These are phyloP conservation scores for Aureobasidium sp. DNA, from an alignment of 2,329 filamentous ascomycete species.

Conservation along the genomic window DNA sequence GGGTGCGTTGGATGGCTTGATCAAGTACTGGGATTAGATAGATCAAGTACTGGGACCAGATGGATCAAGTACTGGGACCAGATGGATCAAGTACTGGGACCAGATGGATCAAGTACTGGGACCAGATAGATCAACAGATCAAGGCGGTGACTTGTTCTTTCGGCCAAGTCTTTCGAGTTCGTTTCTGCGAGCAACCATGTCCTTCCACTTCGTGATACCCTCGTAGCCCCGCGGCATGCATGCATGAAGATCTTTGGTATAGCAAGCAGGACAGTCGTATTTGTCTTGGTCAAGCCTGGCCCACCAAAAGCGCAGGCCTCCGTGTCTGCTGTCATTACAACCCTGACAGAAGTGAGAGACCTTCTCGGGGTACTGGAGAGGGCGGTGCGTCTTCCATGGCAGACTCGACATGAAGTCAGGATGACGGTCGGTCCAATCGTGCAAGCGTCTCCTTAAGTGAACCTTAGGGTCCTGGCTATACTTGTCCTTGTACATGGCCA, in stretches of 20 bases:
- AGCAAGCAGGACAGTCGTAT: not conserved
- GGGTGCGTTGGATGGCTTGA: constrained; percentile 78
- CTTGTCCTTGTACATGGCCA: no score
- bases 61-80: not conserved
- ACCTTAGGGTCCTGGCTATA: no score
- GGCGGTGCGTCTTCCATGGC: not conserved
- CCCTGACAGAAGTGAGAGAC: not conserved
- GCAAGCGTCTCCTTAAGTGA: not conserved
- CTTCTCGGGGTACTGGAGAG: not conserved
- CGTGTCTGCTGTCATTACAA: not conserved
- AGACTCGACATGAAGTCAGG: not conserved
- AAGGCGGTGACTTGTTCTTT: not conserved
- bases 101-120: constrained; percentile 33
- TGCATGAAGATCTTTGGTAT: not conserved
- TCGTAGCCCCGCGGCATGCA: not conserved
- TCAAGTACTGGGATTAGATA: constrained; percentile 82
- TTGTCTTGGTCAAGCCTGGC: not conserved
- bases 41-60: not conserved
- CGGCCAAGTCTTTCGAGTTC: not conserved
- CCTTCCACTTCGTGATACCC: not conserved
- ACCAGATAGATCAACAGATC: not conserved
- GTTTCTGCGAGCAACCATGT: not conserved
- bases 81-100: constrained; percentile 83
- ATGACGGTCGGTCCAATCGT: not conserved
- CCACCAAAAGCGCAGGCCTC: not conserved